Percentiles rank a stretch among this genome's conserved stretches.
Evolutionary conservation across 257 asterid genomes (phyloP).

Genomic region (Nicotiana attenuata): DNA sequence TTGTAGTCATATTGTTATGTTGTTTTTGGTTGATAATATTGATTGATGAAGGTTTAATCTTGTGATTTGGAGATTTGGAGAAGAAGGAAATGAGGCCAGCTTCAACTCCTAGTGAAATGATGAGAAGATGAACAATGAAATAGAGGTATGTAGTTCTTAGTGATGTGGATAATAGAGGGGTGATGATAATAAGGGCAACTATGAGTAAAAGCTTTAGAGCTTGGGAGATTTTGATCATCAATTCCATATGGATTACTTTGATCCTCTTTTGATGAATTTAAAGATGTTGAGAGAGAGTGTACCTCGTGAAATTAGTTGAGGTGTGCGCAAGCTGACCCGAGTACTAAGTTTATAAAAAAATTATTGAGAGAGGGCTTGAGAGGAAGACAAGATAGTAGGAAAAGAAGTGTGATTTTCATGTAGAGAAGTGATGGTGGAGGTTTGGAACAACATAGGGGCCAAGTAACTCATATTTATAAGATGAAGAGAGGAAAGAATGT

Average conservation of each 20-base stretch:
- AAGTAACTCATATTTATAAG: no score
- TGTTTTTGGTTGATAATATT: background rate
- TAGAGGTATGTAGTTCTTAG: conserved; percentile 41
- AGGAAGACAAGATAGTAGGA: no score
- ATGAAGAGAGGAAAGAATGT: no score
- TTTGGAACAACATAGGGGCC: no score
- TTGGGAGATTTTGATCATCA: conserved; percentile 26
- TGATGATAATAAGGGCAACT: conserved; percentile 29
- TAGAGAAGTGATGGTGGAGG: no score
- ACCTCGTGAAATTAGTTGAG: no score
- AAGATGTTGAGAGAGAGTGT: no score
- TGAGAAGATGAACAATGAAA: conserved; percentile 41
- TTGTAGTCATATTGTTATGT: background rate
- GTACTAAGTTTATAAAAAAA: no score
- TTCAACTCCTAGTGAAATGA: conserved; percentile 49
- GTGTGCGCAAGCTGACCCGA: no score
- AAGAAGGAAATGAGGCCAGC: conserved; percentile 43
- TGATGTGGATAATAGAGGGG: conserved; percentile 40
- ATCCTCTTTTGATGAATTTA: no score
- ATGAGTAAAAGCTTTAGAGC: conserved; percentile 29
- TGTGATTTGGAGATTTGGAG: background rate
- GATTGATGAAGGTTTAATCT: background rate
- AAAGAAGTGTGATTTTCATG: no score
- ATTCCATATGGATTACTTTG: conserved; percentile 15
- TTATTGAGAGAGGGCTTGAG: no score